Conservation (phyloP, 179 eudicot species). For the Dionaea muscipula region DNA sequence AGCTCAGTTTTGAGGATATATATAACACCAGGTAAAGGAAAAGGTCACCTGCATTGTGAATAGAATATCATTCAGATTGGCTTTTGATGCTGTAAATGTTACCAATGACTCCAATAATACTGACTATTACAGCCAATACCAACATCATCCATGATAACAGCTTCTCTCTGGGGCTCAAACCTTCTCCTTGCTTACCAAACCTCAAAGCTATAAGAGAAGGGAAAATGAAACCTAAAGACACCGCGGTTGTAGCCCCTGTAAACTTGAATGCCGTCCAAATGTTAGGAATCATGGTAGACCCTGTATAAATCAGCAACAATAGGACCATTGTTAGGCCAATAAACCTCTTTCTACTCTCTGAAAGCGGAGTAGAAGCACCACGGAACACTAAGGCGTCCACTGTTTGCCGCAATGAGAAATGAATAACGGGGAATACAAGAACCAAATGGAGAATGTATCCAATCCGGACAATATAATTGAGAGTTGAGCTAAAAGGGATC, state of each 20-base stretch:
- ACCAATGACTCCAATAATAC: slow-evolving; percentile 60
- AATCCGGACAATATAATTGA: slow-evolving; percentile 63
- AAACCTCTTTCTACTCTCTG: slow-evolving; percentile 67
- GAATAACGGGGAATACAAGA: slow-evolving; percentile 86
- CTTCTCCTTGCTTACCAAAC: slow-evolving; percentile 41
- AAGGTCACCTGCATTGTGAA: too few relatives aligned
- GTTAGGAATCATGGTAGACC: slow-evolving; percentile 77
- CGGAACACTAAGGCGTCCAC: slow-evolving; percentile 55
- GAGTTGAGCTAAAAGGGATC: slow-evolving; percentile 53
- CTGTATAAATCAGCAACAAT: slow-evolving; percentile 46
- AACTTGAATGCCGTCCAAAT: slow-evolving; percentile 93
- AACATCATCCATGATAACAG: slow-evolving; percentile 58
- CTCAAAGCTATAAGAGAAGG: slow-evolving; percentile 64
- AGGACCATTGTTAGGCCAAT: slow-evolving; percentile 41
- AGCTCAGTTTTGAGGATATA: too few relatives aligned
- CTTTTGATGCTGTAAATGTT: slow-evolving; percentile 48
- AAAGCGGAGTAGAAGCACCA: slow-evolving; percentile 45
- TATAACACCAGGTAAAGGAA: too few relatives aligned
- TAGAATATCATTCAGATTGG: slow-evolving; percentile 17
- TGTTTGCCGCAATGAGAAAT: slow-evolving; percentile 76
- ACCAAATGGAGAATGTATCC: slow-evolving; percentile 79
- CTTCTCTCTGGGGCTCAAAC: slow-evolving; percentile 40
- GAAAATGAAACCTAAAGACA: slow-evolving; percentile 72
- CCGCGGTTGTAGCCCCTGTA: slow-evolving; percentile 92
- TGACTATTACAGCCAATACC: slow-evolving; percentile 49